Conservation (phyloP, 1,284 basidiomycete species). For the Malassezia sp. region DNA sequence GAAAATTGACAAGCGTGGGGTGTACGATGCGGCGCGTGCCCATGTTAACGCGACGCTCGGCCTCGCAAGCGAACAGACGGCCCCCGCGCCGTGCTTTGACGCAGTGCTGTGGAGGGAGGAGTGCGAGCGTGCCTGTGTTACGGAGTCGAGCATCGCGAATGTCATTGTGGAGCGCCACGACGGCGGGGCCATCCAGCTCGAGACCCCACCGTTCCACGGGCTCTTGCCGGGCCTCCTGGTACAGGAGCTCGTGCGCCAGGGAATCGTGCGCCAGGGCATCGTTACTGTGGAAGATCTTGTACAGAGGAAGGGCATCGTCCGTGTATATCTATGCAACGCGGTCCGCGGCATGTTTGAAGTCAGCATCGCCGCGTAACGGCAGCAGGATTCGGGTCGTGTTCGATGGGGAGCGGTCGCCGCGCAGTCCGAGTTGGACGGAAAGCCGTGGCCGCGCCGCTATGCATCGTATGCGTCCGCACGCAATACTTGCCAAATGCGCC, state of each 20-base stretch:
- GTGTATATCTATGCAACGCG: slow-evolving; percentile 13
- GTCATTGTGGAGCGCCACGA: slow-evolving; percentile 5
- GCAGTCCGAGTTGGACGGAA: no score
- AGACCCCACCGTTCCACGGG: slow-evolving; percentile 2
- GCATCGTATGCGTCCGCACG: not conserved
- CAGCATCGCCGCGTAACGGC: no score
- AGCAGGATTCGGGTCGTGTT: no score
- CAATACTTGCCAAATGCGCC: slow-evolving; percentile 6
- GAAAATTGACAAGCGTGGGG: slow-evolving; percentile 7
- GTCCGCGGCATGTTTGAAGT: slow-evolving; percentile 16
- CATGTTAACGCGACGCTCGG: slow-evolving; percentile 5
- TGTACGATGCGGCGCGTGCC: slow-evolving; percentile 9
- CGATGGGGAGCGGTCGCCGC: no score
- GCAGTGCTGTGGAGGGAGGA: slow-evolving; percentile 9
- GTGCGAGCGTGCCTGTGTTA: not conserved
- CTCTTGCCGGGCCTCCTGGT: slow-evolving; percentile 11
- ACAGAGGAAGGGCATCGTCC: no score
- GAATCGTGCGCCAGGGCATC: not conserved
- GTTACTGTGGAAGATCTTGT: slow-evolving; percentile 1
- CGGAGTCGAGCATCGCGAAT: slow-evolving; percentile 17
- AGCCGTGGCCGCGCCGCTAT: not conserved
- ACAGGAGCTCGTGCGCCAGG: slow-evolving; percentile 7
- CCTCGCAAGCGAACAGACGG: not conserved
- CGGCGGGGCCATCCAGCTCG: not conserved
- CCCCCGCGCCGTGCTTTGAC: slow-evolving; percentile 7